phyloP scores from a whole-genome alignment of 768 basidiomycete genomes.

The Glaciozyma martinii region DNA sequence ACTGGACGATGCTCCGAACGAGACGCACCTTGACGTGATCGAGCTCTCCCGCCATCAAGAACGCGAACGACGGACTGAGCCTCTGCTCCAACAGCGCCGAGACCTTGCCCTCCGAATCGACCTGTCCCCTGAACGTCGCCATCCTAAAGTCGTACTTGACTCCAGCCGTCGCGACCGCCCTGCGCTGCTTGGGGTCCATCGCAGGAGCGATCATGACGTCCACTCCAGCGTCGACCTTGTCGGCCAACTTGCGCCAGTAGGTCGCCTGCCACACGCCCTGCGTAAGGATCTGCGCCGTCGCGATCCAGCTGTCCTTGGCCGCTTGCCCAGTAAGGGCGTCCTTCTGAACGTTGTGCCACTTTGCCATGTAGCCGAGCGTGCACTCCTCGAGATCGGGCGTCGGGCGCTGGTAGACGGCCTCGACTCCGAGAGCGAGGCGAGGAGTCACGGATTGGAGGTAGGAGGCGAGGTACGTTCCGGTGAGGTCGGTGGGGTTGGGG shows the following conservation, averaged over 20 bases:
- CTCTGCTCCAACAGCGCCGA: conserved; percentile 90
- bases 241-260: conserved; percentile 92
- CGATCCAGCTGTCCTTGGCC: conserved; percentile 31
- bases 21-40: conserved; percentile 72
- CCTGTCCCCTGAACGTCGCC: conserved; percentile 85
- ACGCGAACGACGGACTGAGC: conserved; percentile 88
- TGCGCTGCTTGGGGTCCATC: conserved; percentile 58
- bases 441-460: conserved; percentile 89
- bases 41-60: conserved; percentile 90
- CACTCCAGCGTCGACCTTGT: conserved; percentile 94
- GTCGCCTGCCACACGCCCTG: conserved; percentile 69
- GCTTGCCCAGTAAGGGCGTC: conserved; percentile 21
- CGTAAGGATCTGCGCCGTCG: conserved; percentile 42
- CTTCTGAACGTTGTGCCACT: conserved; percentile 48
- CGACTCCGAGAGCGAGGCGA: conserved; percentile 77
- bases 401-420: conserved; percentile 72
- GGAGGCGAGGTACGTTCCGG: conserved; percentile 84
- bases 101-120: conserved; percentile 92
- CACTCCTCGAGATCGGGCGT: conserved; percentile 44
- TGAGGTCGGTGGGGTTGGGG: conserved; percentile 73
- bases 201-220: conserved; percentile 76
- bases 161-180: conserved; percentile 85
- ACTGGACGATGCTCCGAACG: neutral
- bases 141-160: conserved; percentile 94
- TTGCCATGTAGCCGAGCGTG: conserved; percentile 64